phyloP scores from a whole-genome alignment of 2,329 filamentous ascomycete species.

The Phialophora tarda region DNA sequence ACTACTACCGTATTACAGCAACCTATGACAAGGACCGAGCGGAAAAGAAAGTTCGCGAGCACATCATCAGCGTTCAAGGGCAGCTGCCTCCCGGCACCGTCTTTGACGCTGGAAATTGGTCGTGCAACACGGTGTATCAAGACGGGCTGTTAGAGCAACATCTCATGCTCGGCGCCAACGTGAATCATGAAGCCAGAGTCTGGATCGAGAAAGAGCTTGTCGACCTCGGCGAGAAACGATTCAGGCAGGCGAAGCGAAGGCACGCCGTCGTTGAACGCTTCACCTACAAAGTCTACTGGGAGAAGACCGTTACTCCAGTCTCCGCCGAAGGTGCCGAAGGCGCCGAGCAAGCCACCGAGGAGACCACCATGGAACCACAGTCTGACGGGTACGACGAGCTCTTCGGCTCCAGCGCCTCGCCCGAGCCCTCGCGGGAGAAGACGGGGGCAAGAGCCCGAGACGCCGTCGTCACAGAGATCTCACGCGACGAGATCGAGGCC shows the following conservation, averaged over 20 bases:
- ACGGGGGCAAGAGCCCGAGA: background rate
- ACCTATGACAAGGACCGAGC: conserved; percentile 21
- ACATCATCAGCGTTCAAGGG: conserved; percentile 17
- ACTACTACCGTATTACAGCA: conserved; percentile 26
- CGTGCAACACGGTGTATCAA: conserved; percentile 2
- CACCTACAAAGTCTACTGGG: conserved; percentile 35
- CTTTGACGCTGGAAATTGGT: conserved; percentile 13
- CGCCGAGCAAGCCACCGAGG: background rate
- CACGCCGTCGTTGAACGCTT: conserved; percentile 11
- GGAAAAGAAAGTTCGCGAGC: conserved; percentile 17
- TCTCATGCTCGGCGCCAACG: conserved; percentile 28
- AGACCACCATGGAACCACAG: conserved; percentile 13
- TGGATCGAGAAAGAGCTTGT: conserved; percentile 34
- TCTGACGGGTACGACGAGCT: conserved; percentile 21
- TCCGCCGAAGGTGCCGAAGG: conserved; percentile 5
- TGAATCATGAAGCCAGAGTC: conserved; percentile 22
- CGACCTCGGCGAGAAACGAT: conserved; percentile 25
- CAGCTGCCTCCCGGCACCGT: conserved; percentile 14
- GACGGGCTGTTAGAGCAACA: conserved; percentile 32
- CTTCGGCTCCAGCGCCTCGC: background rate
- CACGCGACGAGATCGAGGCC: conserved; percentile 20
- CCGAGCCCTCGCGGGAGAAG: background rate
- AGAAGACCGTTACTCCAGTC: conserved; percentile 26
- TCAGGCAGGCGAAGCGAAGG: conserved; percentile 23
- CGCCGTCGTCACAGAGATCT: conserved; percentile 14